Percentiles rank a stretch among this genome's conserved stretches.
phyloP scores from a whole-genome alignment of 805 yeast genomes.

The Metschnikowia cubensis region DNA sequence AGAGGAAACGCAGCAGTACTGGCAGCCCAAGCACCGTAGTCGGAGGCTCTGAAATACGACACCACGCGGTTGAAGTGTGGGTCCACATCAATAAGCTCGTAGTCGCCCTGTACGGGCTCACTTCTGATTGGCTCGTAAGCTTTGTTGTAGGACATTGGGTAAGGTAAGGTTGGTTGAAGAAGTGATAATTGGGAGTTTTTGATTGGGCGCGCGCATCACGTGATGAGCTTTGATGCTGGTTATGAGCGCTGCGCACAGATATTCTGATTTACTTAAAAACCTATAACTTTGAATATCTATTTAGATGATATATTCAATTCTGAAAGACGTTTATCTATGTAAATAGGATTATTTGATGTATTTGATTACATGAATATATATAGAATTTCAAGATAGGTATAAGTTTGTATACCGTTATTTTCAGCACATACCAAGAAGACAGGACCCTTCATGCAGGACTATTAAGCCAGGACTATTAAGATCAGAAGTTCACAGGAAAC shows the following conservation, averaged over 20 bases:
- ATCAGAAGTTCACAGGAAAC: too few species aligned
- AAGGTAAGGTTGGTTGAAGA: neutral
- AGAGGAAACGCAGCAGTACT: slow-evolving; percentile 41
- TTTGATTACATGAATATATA: too few species aligned
- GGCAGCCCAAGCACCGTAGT: slow-evolving; percentile 49
- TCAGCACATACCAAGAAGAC: too few species aligned
- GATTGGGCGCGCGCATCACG: slow-evolving; percentile 30
- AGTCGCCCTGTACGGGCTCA: slow-evolving; percentile 25
- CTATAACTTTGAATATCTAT: too few species aligned
- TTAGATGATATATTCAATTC: too few species aligned
- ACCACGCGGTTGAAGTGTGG: slow-evolving; percentile 74
- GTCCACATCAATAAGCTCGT: slow-evolving; percentile 65
- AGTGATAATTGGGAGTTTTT: slow-evolving; percentile 17
- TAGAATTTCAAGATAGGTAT: too few species aligned
- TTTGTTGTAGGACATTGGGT: slow-evolving; percentile 37
- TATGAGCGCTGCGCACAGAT: neutral
- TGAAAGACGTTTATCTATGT: too few species aligned
- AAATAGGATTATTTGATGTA: too few species aligned
- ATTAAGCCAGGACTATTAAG: too few species aligned
- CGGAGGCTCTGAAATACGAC: slow-evolving; percentile 65
- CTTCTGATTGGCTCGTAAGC: slow-evolving; percentile 39
- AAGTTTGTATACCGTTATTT: too few species aligned
- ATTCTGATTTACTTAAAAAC: too few species aligned
- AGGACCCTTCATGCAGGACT: too few species aligned
- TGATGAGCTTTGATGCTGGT: slow-evolving; percentile 2